Base-by-base conservation (phyloP, 73 alveolate species). In the Symbiodinium pilosum region DNA sequence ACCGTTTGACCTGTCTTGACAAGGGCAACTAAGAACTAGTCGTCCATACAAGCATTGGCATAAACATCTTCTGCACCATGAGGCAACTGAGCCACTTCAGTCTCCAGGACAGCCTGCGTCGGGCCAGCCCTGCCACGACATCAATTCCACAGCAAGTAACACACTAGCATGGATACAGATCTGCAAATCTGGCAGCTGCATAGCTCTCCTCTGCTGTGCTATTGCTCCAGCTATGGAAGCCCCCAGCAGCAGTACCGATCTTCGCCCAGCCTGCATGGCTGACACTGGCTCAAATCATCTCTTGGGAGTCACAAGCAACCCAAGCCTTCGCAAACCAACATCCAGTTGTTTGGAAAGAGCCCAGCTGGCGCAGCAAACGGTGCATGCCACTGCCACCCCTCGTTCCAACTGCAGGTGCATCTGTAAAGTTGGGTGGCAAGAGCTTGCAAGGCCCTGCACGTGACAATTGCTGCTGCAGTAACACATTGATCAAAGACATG, bases 361-460 rank as follows among this genome's bases (percentile, higher is more conserved):
- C 38, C 81, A 64, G 81, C 81, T 9, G 30, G 81, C 41, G 81
- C 81, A 64, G 81, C 81, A 64, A 64, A 64, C 81, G 81, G 38
- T 28, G 38, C 81, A 64, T 64, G 81, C 38, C 30, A 38, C 81
- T 64, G 30, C n/a, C n/a, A n/a, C n/a, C n/a, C n/a, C n/a, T n/a
- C n/a, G n/a, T n/a, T n/a, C n/a, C n/a, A n/a, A n/a, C n/a, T n/a
- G n/a, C n/a, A n/a, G n/a, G n/a, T n/a, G n/a, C n/a, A n/a, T n/a
- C n/a, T n/a, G n/a, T n/a, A n/a, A n/a, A n/a, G n/a, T n/a, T n/a
- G n/a, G n/a, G n/a, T n/a, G n/a, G n/a, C n/a, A n/a, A n/a, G n/a
- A n/a, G n/a, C n/a, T n/a, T n/a, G n/a, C n/a, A n/a, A n/a, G n/a
- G n/a, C n/a, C n/a, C n/a, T n/a, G n/a, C n/a, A n/a, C n/a, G n/a